Conservation (phyloP, 2,329 filamentous ascomycete genomes). For the Aspergillus pseudoviridinutans region DNA sequence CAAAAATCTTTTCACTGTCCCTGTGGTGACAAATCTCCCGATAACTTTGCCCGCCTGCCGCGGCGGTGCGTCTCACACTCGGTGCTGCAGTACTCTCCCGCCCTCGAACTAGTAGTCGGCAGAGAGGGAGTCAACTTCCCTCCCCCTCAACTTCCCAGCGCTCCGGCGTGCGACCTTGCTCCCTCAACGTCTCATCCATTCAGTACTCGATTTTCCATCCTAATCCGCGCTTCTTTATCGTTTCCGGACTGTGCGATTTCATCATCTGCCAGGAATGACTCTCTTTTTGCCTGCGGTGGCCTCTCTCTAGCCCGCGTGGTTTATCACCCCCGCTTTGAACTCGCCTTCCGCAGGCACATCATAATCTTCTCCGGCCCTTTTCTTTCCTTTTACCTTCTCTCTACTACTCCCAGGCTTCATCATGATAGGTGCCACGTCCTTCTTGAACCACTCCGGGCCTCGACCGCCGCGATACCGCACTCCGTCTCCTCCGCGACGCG, state of each 20-base stretch:
- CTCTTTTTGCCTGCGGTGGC: constrained; percentile 33
- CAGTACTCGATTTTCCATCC: constrained; percentile 15
- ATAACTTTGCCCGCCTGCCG: constrained; percentile 1
- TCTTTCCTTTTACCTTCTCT: constrained; percentile 8
- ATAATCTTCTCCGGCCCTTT: constrained; percentile 20
- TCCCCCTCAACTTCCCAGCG: constrained; percentile 18
- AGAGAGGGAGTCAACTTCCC: constrained; percentile 10
- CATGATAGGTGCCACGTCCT: constrained; percentile 41
- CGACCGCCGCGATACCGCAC: constrained; percentile 44
- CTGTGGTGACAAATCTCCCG: not conserved
- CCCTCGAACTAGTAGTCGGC: constrained; percentile 1
- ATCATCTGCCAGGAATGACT: constrained; percentile 38
- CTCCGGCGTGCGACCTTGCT: constrained; percentile 17
- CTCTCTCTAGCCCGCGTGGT: constrained; percentile 40
- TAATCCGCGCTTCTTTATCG: constrained; percentile 15
- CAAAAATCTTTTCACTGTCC: not conserved
- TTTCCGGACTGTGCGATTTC: constrained; percentile 21
- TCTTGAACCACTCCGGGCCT: constrained; percentile 29
- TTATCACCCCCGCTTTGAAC: constrained; percentile 40
- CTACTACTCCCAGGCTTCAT: constrained; percentile 8
- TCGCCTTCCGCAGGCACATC: constrained; percentile 33
- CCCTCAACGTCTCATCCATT: constrained; percentile 15
- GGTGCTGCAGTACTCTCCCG: not conserved
- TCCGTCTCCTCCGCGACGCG: constrained; percentile 45
- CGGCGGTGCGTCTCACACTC: not conserved